phyloP scores from a whole-genome alignment of 1,284 basidiomycete genomes.

The Sporisorium reilianum region DNA sequence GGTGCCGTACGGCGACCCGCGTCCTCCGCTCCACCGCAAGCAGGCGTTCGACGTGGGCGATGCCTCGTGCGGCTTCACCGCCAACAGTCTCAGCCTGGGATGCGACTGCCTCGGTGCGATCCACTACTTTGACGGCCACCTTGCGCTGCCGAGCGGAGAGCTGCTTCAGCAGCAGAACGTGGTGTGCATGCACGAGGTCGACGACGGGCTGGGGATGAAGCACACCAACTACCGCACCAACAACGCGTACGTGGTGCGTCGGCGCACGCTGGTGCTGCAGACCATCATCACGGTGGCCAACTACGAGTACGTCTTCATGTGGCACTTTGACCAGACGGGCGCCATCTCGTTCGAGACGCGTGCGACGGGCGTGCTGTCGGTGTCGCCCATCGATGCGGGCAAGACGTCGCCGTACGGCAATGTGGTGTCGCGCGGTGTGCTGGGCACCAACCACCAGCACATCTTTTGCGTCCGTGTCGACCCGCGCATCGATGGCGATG shows the following conservation, averaged over 20 bases:
- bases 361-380: constrained; percentile 80
- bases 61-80: constrained; percentile 70
- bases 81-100: constrained; percentile 71
- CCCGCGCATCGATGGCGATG: constrained; percentile 90
- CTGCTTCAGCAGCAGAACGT: constrained; percentile 73
- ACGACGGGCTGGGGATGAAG: constrained; percentile 76
- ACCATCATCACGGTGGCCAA: constrained; percentile 91
- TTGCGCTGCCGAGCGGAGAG: constrained; percentile 64
- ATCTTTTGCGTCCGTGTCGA: constrained; percentile 83
- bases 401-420: constrained; percentile 77
- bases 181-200: constrained; percentile 92
- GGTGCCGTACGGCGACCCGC: constrained; percentile 71
- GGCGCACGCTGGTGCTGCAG: constrained; percentile 83
- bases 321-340: constrained; percentile 80
- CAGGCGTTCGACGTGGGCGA: constrained; percentile 72
- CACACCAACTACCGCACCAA: constrained; percentile 81
- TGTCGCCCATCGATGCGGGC: constrained; percentile 33
- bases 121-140: constrained; percentile 70
- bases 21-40: constrained; percentile 62
- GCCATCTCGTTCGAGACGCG: constrained; percentile 83
- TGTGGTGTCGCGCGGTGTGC: constrained; percentile 84
- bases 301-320: constrained; percentile 85
- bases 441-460: constrained; percentile 92
- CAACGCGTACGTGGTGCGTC: constrained; percentile 82
- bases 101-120: constrained; percentile 71